Evolutionary conservation across 2,329 filamentous ascomycete genomes (phyloP).

Genomic region (Colletotrichum horii): DNA sequence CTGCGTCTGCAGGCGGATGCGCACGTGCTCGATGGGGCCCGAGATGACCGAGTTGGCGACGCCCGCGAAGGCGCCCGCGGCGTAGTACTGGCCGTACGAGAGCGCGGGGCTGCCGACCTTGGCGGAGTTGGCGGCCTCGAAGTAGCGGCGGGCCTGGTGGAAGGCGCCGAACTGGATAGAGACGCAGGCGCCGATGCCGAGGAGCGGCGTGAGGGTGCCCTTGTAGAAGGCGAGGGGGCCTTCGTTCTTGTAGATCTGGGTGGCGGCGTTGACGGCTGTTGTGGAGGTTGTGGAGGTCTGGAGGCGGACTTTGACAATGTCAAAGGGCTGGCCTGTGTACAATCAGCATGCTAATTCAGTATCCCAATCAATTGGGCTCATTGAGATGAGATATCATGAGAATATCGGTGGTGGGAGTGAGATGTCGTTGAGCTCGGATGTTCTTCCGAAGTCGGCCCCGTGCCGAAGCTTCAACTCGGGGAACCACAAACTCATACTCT

Average conservation of each 20-base stretch:
- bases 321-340: constrained; percentile 69
- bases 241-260: constrained; percentile 85
- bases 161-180: constrained; percentile 99
- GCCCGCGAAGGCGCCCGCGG: constrained; percentile 89
- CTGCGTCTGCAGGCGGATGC: constrained; percentile 95
- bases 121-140: constrained; percentile 78
- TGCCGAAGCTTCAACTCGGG: not conserved
- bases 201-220: constrained; percentile 90
- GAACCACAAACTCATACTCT: not conserved
- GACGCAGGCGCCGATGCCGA: constrained; percentile 96
- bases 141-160: constrained; percentile 85
- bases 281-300: constrained; percentile 87
- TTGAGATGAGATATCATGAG: not conserved
- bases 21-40: constrained; percentile 93
- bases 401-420: not conserved
- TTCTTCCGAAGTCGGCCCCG: not conserved
- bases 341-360: not conserved
- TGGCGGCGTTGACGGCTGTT: constrained; percentile 80
- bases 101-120: constrained; percentile 61
- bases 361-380: not conserved
- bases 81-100: constrained; percentile 86
- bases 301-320: constrained; percentile 97
- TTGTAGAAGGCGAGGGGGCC: constrained; percentile 96
- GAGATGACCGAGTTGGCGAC: constrained; percentile 89
- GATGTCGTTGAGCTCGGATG: not conserved